Evolutionary conservation across 192 early-diverging fungal species (phyloP), one percentile per base, ranked within the genome.

Genomic region (Entomortierella chlamydospora): DNA sequence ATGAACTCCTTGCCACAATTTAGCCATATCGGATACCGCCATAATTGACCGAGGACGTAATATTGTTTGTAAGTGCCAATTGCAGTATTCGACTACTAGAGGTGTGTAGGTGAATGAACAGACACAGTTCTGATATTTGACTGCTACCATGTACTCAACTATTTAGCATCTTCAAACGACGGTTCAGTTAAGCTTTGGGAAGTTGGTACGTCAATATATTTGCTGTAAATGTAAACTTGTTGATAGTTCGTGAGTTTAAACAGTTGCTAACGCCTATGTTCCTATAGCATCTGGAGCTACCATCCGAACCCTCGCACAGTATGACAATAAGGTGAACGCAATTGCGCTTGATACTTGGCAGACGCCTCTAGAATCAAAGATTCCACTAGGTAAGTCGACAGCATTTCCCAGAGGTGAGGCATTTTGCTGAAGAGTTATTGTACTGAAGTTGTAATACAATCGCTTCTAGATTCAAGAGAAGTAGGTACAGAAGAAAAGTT

Each of bases 11-110:
- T 41, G 0, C 31, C 1, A 37, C 34, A 37, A 37, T 37, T 10
- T 72, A 69, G 73, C 87, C 0, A 84, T 93, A 43, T 89, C 90
- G 17, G 89, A 92, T 53, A 83, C 85, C 11, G 90, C 85, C 15
- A 91, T 94, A 15, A 83, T 93, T 17, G 87, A 83, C 28, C 63
- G 77, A 25, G 93, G 93, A 68, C 84, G 87, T 71, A 92, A 90
- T 61, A 85, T 94, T 23, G 28, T 94, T 22, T 92, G 89, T 88
- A 83, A 64, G 82, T 69, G 33, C n/a, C n/a, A n/a, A n/a, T n/a
- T n/a, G n/a, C n/a, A n/a, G n/a, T n/a, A n/a, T n/a, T n/a, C n/a
- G n/a, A n/a, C n/a, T n/a, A n/a, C n/a, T n/a, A n/a, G n/a, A n/a
- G n/a, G n/a, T n/a, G n/a, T n/a, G n/a, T n/a, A n/a, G n/a, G n/a